Evolutionary conservation across 345 rosid genomes (phyloP), one percentile per base, ranked within the genome.

Genomic region (Gossypium sturtianum): DNA sequence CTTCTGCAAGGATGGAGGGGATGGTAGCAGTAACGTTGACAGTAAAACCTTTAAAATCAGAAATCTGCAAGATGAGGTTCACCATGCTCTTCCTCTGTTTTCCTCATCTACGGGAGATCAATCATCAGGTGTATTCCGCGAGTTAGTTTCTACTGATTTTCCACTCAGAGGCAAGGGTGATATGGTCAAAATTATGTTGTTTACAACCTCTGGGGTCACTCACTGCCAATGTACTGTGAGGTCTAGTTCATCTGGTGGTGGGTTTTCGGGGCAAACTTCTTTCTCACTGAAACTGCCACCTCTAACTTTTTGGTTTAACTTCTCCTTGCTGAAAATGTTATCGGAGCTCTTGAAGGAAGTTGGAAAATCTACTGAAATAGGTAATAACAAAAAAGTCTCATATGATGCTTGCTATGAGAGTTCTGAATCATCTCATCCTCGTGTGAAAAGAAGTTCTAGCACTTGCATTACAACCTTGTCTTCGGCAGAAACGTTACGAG

Each of bases 261-360:
- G 79, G 65, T 76, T 77, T 68, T 68, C 73, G 12, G 82, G 85
- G 66, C 66, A 84, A 69, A 81, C 76, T 66, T 87, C 80, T 54
- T 90, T 91, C 78, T 89, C 92, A 23, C 73, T 93, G 84, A 81
- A 80, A 71, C 76, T 93, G 67, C 98, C 99, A 12, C 86, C 85
- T 49, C 83, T 90, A 45, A 71, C 81, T 70, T 74, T 89, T 57
- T 95, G 99, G 99, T 80, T 89, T 82, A 82, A 90, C 84, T 86
- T 87, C 76, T 69, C 76, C 66, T 85, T 87, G 72, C 82, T 89
- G 62, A 77, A 82, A 54, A 76, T 70, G 84, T 65, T 95, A 70
- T 74, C 87, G 76, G 80, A 85, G 78, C 92, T 95, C 72, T 67
- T 84, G 72, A 83, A 82, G 59, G 86, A 91, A 75, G 69, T 86